Base-by-base conservation (phyloP, 2,329 filamentous ascomycete genomes). In the Cordyceps fumosorosea region DNA sequence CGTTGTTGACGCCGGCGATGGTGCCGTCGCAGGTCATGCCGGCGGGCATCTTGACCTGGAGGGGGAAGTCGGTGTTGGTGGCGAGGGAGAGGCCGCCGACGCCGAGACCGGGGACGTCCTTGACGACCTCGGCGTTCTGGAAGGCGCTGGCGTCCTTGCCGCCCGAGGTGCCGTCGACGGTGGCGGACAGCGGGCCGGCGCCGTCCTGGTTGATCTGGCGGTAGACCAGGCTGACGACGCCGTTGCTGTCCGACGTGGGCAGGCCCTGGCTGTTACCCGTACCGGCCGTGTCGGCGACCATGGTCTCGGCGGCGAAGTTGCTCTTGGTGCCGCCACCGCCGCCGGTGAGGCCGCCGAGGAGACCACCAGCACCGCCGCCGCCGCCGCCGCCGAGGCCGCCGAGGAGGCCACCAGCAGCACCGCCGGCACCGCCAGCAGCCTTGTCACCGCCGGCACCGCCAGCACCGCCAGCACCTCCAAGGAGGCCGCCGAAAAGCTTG, bases 141-240 rank as follows among this genome's bases (percentile, higher is more conserved):
- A 89, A 89, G 34, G 86, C 86, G 47, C 73, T 69, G 26, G 80
- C 71, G 68, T 88, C 83, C 5, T 80, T 84, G 60, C 86, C 87
- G 40, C 84, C 85, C 1, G 85, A 88, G 29, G 85, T 87, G 48
- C 78, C 74, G 68, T 89, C 86, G 55, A 89, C 77, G 50, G 78
- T 76, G 10, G 86, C 86, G 34, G 77, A 81, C 54, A 89, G 75
- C 1, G 85, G 85, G 2, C 86, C 87, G 0, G 86, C 87, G 24
- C 86, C 86, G 67, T 89, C 86, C 73, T 89, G 86, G 80, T 89
- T 89, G 76, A 89, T 83, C 76, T 89, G 65, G 70, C 84, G 84
- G 78, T 83, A 87, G 64, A 80, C 85, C 80, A 87, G 81, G 64
- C 77, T 79, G 72, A 88, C 75, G 20, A 78, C 79, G 65, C 85